These are phyloP conservation scores for Dalechampia spathulata DNA, from an alignment of 441 rosid species.

Conservation along the genomic window DNA sequence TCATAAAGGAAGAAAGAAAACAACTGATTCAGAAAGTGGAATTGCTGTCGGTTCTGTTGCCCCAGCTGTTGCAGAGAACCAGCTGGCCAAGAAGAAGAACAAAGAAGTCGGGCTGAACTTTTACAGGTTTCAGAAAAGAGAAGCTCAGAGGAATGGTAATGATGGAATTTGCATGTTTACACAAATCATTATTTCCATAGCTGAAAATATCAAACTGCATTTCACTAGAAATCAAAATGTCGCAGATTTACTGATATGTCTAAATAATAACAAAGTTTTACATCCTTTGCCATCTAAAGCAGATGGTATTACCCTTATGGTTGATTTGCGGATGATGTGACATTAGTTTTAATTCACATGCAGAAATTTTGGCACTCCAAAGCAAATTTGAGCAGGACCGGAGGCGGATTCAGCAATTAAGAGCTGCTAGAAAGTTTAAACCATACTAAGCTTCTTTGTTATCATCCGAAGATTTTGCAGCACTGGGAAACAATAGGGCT, in stretches of 20 bases:
- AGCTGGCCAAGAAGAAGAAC: slow-evolving; percentile 59
- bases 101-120: slow-evolving; percentile 68
- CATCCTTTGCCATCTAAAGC: no score
- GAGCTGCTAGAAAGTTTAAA: slow-evolving; percentile 63
- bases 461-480: no score
- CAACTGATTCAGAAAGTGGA: slow-evolving; percentile 58
- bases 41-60: slow-evolving; percentile 54
- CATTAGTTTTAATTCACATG: slow-evolving; percentile 7
- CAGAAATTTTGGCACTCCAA: slow-evolving; percentile 64
- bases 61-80: slow-evolving; percentile 54
- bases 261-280: neutral
- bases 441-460: slow-evolving; percentile 34
- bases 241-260: neutral
- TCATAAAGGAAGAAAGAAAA: slow-evolving; percentile 75
- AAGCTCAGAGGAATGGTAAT: slow-evolving; percentile 75
- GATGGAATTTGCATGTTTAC: slow-evolving; percentile 10
- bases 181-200: neutral
- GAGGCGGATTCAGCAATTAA: slow-evolving; percentile 51
- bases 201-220: neutral
- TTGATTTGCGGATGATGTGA: neutral
- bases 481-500: no score
- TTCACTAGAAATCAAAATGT: neutral
- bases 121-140: slow-evolving; percentile 89
- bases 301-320: no score
- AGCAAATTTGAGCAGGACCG: slow-evolving; percentile 69